phyloP scores from a whole-genome alignment of 2,329 filamentous ascomycete genomes.

The Pyricularia grisea region DNA sequence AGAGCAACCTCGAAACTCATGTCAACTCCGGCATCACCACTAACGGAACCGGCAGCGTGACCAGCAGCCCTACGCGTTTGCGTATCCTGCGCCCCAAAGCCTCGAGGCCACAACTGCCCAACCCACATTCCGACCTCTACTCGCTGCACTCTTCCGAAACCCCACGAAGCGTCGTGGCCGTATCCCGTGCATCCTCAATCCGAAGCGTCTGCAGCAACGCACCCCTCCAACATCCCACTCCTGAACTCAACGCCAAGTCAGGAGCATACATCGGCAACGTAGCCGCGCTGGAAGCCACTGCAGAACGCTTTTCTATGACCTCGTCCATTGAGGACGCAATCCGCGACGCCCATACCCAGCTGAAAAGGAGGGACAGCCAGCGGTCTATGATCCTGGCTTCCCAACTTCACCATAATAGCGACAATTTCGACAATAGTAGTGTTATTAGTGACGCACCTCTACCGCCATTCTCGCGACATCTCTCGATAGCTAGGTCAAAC shows the following conservation, averaged over 20 bases:
- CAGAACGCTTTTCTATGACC: slow-evolving; percentile 63
- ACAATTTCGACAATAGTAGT: slow-evolving; percentile 15
- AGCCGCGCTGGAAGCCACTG: slow-evolving; percentile 64
- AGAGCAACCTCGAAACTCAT: not conserved
- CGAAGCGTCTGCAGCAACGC: slow-evolving; percentile 6
- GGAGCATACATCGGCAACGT: slow-evolving; percentile 58
- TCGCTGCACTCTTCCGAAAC: not conserved
- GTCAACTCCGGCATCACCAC: not conserved
- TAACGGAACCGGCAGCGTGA: not conserved
- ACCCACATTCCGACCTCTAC: not conserved
- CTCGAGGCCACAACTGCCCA: not conserved
- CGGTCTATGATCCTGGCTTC: slow-evolving; percentile 52
- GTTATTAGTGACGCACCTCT: slow-evolving; percentile 12
- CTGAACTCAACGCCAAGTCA: slow-evolving; percentile 52
- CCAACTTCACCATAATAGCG: slow-evolving; percentile 20
- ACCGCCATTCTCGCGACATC: slow-evolving; percentile 21
- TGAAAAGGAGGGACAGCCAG: slow-evolving; percentile 61
- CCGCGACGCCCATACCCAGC: slow-evolving; percentile 59
- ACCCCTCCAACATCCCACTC: slow-evolving; percentile 46
- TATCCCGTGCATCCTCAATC: slow-evolving; percentile 5
- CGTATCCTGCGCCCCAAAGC: slow-evolving; percentile 1
- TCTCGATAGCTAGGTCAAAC: slow-evolving; percentile 63
- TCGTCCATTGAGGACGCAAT: slow-evolving; percentile 74
- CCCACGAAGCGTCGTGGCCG: not conserved
- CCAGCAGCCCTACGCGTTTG: not conserved